Conservation (phyloP, 768 basidiomycete species). For the Kwoniella dendrophila region DNA sequence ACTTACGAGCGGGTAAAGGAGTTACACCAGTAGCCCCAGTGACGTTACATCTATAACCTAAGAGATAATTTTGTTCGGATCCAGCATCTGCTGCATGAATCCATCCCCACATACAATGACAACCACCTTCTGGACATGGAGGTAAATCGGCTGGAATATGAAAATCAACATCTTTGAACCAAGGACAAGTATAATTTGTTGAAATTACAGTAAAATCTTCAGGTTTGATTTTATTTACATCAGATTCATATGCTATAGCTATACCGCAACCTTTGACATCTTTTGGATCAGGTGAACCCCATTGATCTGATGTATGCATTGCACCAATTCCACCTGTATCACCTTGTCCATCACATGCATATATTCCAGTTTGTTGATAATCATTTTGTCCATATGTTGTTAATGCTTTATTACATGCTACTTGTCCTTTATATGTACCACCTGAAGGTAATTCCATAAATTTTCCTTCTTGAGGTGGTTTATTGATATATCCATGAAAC, state of each 20-base stretch:
- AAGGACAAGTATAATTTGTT: conserved; percentile 45
- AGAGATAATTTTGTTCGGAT: conserved; percentile 45
- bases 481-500: conserved; percentile 52
- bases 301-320: conserved; percentile 49
- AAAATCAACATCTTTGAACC: conserved; percentile 52
- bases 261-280: conserved; percentile 51
- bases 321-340: conserved; percentile 43
- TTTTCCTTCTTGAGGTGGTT: conserved; percentile 41
- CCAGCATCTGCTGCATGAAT: conserved; percentile 46
- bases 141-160: conserved; percentile 53
- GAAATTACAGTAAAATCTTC: conserved; percentile 47
- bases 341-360: conserved; percentile 45
- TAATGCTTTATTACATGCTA: conserved; percentile 46
- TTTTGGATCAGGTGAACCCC: conserved; percentile 35
- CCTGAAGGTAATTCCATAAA: conserved; percentile 49
- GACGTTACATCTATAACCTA: conserved; percentile 51
- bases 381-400: conserved; percentile 36
- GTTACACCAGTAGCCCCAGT: conserved; percentile 43
- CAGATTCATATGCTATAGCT: conserved; percentile 47
- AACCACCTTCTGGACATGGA: conserved; percentile 52
- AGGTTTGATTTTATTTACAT: conserved; percentile 43
- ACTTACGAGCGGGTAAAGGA: conserved; percentile 46
- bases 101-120: conserved; percentile 54
- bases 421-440: conserved; percentile 47
- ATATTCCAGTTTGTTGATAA: conserved; percentile 37